Conservation (phyloP, 2,329 filamentous ascomycete species). For the Neofusicoccum cordaticola region DNA sequence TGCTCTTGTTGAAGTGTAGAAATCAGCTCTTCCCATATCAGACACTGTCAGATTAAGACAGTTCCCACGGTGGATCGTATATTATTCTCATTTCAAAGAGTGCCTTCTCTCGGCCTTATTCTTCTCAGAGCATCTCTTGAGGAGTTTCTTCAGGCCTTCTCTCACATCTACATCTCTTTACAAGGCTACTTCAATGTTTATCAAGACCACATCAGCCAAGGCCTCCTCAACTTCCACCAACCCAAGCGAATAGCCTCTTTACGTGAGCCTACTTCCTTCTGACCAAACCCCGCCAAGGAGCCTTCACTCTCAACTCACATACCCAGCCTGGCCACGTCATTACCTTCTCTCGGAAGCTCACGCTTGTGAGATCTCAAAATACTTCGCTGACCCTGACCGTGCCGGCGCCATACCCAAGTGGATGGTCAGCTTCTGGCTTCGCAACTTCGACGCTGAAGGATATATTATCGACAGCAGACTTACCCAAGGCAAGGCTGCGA, state of each 20-base stretch:
- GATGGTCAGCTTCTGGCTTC: neutral
- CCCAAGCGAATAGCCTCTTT: neutral
- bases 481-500: neutral
- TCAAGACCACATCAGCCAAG: too few relatives aligned
- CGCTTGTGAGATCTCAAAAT: neutral
- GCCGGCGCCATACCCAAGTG: neutral
- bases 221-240: too few relatives aligned
- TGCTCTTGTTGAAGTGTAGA: too few relatives aligned
- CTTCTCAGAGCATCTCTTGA: too few relatives aligned
- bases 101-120: too few relatives aligned
- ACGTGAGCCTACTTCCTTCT: neutral
- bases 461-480: neutral
- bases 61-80: too few relatives aligned
- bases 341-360: neutral
- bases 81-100: too few relatives aligned
- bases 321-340: neutral
- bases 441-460: neutral
- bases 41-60: too few relatives aligned
- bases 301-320: neutral
- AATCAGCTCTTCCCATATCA: too few relatives aligned
- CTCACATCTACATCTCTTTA: too few relatives aligned
- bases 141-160: too few relatives aligned
- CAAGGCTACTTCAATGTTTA: too few relatives aligned
- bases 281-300: neutral
- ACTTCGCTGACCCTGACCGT: neutral